Evolutionary conservation across 768 basidiomycete species (phyloP), one percentile per base, ranked within the genome.

Genomic region (Xerocomus brunneocitrinus): DNA sequence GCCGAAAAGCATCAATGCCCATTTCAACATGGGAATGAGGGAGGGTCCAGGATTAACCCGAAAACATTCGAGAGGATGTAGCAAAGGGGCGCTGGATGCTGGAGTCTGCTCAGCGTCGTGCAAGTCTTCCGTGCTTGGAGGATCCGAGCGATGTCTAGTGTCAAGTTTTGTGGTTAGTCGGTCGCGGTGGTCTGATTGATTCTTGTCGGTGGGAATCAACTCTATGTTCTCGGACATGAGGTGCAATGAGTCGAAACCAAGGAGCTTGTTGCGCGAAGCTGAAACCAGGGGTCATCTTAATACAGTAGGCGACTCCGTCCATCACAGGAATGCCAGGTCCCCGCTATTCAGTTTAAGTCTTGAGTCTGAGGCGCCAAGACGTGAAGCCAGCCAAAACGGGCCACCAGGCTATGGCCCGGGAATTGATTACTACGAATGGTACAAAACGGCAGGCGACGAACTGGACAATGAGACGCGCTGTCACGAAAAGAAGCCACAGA

Each of bases 181-280:
- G 27, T 9, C 10, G 32, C 19, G 19, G 19, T n/a, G 7, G 34
- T 47, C 24, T 12, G 32, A 24, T 39, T 31, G 19, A 19, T 19
- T 48, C 12, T 42, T 32, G 24, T 54, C 19, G 16, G 47, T 34
- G 22, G 28, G 52, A 27, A n/a, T 19, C 19, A 39, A 12, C 40
- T 58, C 53, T n/a, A 27, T 48, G 43, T 34, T 25, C n/a, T 47
- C 34, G 13, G 52, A 41, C 58, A 47, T 58, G 12, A 7, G 51
- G 45, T 25, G 38, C 36, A 25, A 19, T 22, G 35, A 36, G 35
- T 49, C 31, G 16, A 41, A 24, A 49, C n/a, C 39, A 40, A 14
- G 34, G 5, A 6, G 27, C 12, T 39, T 40, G 25, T 39, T 38
- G 32, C 16, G 9, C 19, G 9, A 30, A 41, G 28, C 16, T 19